These are phyloP conservation scores for Kwoniella sp. DNA, from an alignment of 768 basidiomycete species.

Conservation along the genomic window DNA sequence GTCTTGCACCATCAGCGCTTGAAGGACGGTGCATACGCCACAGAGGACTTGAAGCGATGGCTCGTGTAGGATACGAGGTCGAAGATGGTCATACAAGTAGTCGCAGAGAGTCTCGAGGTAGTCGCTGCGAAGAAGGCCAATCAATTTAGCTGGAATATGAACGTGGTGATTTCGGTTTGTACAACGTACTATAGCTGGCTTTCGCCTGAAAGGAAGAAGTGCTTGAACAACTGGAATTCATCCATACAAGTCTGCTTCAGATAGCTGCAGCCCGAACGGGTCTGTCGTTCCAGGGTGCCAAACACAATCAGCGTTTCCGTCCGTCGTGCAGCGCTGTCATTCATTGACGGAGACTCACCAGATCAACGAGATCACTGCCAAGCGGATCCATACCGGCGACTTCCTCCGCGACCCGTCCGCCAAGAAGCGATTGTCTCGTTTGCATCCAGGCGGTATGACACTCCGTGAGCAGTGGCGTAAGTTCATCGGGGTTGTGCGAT, in stretches of 20 bases:
- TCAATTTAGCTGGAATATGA: background rate
- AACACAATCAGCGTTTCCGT: background rate
- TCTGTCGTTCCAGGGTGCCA: slow-evolving; percentile 60
- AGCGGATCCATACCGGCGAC: slow-evolving; percentile 78
- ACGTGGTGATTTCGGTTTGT: no score
- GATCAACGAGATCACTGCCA: slow-evolving; percentile 79
- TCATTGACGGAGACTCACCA: slow-evolving; percentile 60
- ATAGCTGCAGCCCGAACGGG: slow-evolving; percentile 86
- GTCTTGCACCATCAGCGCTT: slow-evolving; percentile 94
- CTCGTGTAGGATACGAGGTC: slow-evolving; percentile 93
- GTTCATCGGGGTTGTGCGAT: slow-evolving; percentile 75
- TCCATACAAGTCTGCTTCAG: slow-evolving; percentile 87
- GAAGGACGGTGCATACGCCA: slow-evolving; percentile 93
- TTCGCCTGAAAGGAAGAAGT: slow-evolving; percentile 86
- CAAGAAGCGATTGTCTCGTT: slow-evolving; percentile 71
- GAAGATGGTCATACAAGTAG: slow-evolving; percentile 90
- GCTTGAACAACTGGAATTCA: slow-evolving; percentile 81
- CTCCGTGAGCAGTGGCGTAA: slow-evolving; percentile 76
- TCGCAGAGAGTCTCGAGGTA: slow-evolving; percentile 92
- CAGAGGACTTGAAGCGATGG: slow-evolving; percentile 82
- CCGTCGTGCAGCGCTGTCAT: no score
- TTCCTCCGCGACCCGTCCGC: slow-evolving; percentile 74
- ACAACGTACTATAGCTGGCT: slow-evolving; percentile 73
- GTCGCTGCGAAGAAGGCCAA: slow-evolving; percentile 60
- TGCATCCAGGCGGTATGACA: slow-evolving; percentile 84